Base-by-base conservation (phyloP, 2,329 filamentous ascomycete species). In the Ceratocystis colombiana region DNA sequence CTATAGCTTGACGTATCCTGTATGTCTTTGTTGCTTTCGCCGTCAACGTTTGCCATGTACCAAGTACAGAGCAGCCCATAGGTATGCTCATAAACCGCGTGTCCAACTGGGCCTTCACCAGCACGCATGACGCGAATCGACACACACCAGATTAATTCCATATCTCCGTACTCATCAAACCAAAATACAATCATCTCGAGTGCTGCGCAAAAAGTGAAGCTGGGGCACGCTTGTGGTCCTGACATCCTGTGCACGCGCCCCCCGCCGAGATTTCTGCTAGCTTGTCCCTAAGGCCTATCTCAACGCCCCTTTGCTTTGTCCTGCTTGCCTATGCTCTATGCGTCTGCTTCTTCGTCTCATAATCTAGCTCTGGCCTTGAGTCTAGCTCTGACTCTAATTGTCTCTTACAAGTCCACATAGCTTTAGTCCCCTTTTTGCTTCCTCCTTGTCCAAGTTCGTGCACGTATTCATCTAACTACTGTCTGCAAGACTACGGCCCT, bases 281-380 rank as follows among this genome's bases (percentile, higher is more conserved):
- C 37, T 41, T 33, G 55, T 37, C 28, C 8, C 55, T n/a, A 30
- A 59, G 7, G 55, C 55, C 53, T 59, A 59, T 59, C 55, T 59
- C 30, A 5, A 59, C 55, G 20, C 48, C 20, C 10, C 48, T 53
- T 25, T 53, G 48, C 20, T 25, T 28, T 25, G 48, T 50, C 48
- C 8, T 28, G 48, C 25, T 41, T 41, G 37, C 12, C 37, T 41
- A 41, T 41, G 37, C 10, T 41, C 37, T 12, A 41, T 41, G 37
- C 37, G 37, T 41, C 37, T 41, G 37, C 10, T 41, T 12, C 37
- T 12, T 41, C 37, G 37, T 41, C 37, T 41, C 37, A 41, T 12
- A 41, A 41, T 41, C 37, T 5, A 15, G 10, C 48, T 15, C 48
- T 28, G 48, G 30, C 30, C 28, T 30, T 5, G 5, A 30, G 28